Evolutionary conservation across 108 stramenopile genomes (phyloP), one percentile per base, ranked within the genome.

Genomic region (Nitzschia sp.): DNA sequence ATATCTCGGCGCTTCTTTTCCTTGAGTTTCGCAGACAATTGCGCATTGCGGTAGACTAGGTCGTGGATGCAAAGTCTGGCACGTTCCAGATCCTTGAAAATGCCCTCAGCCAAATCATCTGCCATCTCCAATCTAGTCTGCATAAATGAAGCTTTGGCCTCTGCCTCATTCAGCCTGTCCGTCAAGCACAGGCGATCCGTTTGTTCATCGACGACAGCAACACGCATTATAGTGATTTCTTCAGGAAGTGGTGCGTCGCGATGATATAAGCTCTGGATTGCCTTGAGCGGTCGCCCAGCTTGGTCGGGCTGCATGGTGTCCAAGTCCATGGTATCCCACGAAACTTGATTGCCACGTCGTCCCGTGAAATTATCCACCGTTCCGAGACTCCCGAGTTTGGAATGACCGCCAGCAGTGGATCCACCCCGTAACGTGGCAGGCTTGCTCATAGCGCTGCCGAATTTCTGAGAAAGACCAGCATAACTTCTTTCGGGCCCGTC

Each of bases 61-160:
- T 79, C 76, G 18, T 61, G 77, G 34, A 78, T 73, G 38, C 65
- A 66, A 2, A 45, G 26, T 38, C 78, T 65, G 4, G 77, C 82
- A 54, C 63, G 54, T 45, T 78, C 60, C 34, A 82, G 49, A 59
- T 82, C 77, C 18, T 67, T 66, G 34, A 66, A 74, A 15, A 70
- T 27, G 1, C 30, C 46, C 62, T 83, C 78, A 17, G 76, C 67
- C 27, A 75, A 46, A 38, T 78, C 70, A 27, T 83, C 78, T 3
- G 78, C 59, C 13, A 42, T 35, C 35, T 79, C 78, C 19, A 83
- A 45, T 25, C 63, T 60, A 19, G 35, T 55, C 46, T 79, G 56
- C 53, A 83, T 46, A 45, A 78, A 83, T 6, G 64, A 24, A 21
- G 62, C 45, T 34, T 66, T 55, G 21, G 49, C 28, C 53, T 71